Percentiles rank a stretch among this genome's conserved stretches.
These are phyloP conservation scores for Zizania latifolia DNA, from an alignment of 176 grass and related monocot genomes.

Conservation along the genomic window DNA sequence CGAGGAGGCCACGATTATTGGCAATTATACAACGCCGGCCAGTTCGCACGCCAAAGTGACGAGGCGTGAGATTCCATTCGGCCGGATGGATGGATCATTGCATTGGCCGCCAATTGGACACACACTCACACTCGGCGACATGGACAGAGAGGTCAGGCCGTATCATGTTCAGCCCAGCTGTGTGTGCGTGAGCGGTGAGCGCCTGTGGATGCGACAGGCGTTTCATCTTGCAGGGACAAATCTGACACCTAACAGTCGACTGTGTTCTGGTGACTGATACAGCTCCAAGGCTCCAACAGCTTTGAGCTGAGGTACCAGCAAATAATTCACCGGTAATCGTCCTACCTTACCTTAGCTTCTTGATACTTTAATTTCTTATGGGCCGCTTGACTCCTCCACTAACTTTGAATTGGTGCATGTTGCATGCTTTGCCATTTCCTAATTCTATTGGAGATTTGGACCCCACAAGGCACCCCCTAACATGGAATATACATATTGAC, in stretches of 20 bases:
- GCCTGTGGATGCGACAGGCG: slow-evolving; percentile 5
- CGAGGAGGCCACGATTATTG: not conserved
- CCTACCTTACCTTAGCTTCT: not conserved
- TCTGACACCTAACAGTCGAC: not conserved
- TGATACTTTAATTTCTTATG: not conserved
- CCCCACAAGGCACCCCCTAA: not conserved
- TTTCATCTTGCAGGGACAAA: not conserved
- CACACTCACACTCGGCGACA: not conserved
- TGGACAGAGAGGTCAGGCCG: not conserved
- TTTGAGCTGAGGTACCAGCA: not conserved
- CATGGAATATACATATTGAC: not conserved
- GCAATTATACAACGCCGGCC: not conserved
- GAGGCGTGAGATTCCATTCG: slow-evolving; percentile 24
- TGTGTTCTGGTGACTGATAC: not conserved
- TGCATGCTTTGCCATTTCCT: not conserved
- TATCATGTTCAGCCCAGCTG: not conserved
- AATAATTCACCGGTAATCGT: not conserved
- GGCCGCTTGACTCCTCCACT: slow-evolving; percentile 37
- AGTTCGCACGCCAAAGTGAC: not conserved
- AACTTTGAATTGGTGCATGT: slow-evolving; percentile 18
- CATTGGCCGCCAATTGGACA: slow-evolving; percentile 7
- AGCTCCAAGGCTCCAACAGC: not conserved
- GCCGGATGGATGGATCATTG: slow-evolving; percentile 27
- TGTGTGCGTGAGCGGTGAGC: not conserved
- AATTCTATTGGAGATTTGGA: slow-evolving; percentile 6